A percentile compares a stretch with the other conserved stretches of the same genome.
Conservation (phyloP, 2,329 filamentous ascomycete species). For the Cordyceps javanica region DNA sequence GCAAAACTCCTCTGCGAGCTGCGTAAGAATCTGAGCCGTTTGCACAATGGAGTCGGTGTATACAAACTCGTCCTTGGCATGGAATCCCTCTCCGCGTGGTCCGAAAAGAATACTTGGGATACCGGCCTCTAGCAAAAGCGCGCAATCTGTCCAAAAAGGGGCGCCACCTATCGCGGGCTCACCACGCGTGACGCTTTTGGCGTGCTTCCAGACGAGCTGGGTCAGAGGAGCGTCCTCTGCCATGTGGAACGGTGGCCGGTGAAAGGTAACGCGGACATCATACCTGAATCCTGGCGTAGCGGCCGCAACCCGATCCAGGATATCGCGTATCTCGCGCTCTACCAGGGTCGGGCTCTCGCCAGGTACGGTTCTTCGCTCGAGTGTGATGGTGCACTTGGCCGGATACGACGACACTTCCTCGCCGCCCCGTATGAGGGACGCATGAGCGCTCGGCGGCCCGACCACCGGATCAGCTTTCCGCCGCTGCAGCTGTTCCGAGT, state of each 20-base stretch:
- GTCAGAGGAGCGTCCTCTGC: slow-evolving; percentile 35
- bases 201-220: slow-evolving; percentile 23
- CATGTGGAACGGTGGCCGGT: slow-evolving; percentile 37
- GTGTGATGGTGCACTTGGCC: slow-evolving; percentile 37
- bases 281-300: slow-evolving; percentile 34
- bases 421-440: slow-evolving; percentile 41
- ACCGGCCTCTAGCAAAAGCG: slow-evolving; percentile 36
- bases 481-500: slow-evolving; percentile 28
- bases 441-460: slow-evolving; percentile 39
- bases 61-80: slow-evolving; percentile 45
- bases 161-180: slow-evolving; percentile 23
- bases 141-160: slow-evolving; percentile 46
- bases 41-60: slow-evolving; percentile 35
- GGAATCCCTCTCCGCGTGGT: slow-evolving; percentile 41
- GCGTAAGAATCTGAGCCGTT: slow-evolving; percentile 23
- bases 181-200: slow-evolving; percentile 22
- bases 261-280: slow-evolving; percentile 33
- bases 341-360: slow-evolving; percentile 35
- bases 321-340: slow-evolving; percentile 27
- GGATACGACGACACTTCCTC: slow-evolving; percentile 48
- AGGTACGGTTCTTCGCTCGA: slow-evolving; percentile 44
- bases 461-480: slow-evolving; percentile 25
- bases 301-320: slow-evolving; percentile 29
- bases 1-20: slow-evolving; percentile 26
- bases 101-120: slow-evolving; percentile 43